Conservation (phyloP, 1,284 basidiomycete species). For the Grifola frondosa region DNA sequence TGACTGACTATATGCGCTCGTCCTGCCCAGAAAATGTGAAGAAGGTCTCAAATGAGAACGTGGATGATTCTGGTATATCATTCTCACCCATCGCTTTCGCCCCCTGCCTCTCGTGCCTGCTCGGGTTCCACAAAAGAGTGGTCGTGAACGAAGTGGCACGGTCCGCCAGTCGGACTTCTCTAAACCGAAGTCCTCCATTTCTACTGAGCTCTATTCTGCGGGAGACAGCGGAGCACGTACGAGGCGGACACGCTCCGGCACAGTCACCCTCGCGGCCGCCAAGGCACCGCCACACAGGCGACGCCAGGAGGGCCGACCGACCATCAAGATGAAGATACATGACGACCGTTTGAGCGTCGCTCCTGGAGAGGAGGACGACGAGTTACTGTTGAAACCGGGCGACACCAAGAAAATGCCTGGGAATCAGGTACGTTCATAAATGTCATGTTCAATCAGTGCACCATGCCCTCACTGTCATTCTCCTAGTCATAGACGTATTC, state of each 20-base stretch:
- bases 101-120: background rate
- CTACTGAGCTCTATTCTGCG: slow-evolving; percentile 9
- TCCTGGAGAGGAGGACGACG: slow-evolving; percentile 32
- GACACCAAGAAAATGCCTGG: slow-evolving; percentile 20
- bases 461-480: no score
- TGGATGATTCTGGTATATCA: slow-evolving; percentile 17
- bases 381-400: slow-evolving; percentile 33
- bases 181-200: slow-evolving; percentile 15
- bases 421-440: no score
- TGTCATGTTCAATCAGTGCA: no score
- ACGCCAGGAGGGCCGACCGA: slow-evolving; percentile 22
- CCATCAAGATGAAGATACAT: slow-evolving; percentile 29
- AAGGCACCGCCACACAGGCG: slow-evolving; percentile 11
- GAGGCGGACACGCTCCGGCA: slow-evolving; percentile 32
- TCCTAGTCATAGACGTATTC: no score
- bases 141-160: slow-evolving; percentile 42
- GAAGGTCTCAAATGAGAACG: slow-evolving; percentile 5
- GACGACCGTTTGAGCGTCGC: slow-evolving; percentile 24
- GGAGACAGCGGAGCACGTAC: slow-evolving; percentile 6
- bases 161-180: slow-evolving; percentile 47
- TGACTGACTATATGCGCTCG: background rate
- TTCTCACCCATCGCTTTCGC: slow-evolving; percentile 7
- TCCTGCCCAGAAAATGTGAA: slow-evolving; percentile 16
- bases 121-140: slow-evolving; percentile 9
- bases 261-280: slow-evolving; percentile 25